phyloP scores from a whole-genome alignment of 306 rosid species.

The Potentilla sterilis region DNA sequence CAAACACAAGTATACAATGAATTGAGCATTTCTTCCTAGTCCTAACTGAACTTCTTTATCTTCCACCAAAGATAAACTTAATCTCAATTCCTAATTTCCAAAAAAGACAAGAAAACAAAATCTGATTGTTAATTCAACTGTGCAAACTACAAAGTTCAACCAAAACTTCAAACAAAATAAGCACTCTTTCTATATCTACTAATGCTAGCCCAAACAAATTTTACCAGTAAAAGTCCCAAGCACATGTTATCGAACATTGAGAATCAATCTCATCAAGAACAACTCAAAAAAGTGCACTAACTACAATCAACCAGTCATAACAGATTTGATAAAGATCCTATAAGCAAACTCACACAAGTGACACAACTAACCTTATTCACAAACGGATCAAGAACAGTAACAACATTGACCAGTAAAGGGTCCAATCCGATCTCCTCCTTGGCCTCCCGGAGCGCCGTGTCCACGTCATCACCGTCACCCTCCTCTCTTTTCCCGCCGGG shows the following conservation, averaged over 20 bases:
- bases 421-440: constrained; percentile 88
- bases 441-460: constrained; percentile 89
- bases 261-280: background rate
- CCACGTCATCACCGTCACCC: constrained; percentile 79
- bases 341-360: background rate
- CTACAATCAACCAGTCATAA: background rate
- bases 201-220: too few relatives aligned
- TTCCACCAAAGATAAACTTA: background rate
- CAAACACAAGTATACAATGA: background rate
- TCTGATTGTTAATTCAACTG: background rate
- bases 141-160: background rate
- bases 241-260: too few relatives aligned
- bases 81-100: background rate
- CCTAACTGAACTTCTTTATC: background rate
- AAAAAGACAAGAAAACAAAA: background rate
- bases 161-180: background rate
- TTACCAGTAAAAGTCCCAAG: too few relatives aligned
- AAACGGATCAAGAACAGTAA: constrained; percentile 82
- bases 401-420: constrained; percentile 63
- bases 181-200: background rate
- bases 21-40: background rate
- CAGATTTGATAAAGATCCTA: constrained; percentile 2
- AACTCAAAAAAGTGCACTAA: background rate
- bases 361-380: constrained; percentile 56
- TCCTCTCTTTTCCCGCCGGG: constrained; percentile 94